A percentile compares a stretch with the other conserved stretches of the same genome.
Evolutionary conservation across 2,329 filamentous ascomycete genomes (phyloP).

Genomic region (Cytospora piceicola): DNA sequence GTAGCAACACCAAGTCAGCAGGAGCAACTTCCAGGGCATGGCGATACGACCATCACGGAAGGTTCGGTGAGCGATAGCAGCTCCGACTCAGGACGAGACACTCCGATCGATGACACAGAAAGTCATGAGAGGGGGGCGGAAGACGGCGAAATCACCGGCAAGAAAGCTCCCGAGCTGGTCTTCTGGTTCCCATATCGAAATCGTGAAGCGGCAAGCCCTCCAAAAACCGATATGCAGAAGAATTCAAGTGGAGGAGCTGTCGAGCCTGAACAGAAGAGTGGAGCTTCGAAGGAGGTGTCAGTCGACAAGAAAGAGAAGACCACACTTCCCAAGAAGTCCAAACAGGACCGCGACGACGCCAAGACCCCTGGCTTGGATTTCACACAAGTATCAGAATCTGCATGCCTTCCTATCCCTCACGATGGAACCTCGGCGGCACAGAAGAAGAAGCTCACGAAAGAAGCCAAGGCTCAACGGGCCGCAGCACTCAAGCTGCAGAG

Average conservation of each 20-base stretch:
- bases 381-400: slow-evolving; percentile 14
- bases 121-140: not conserved
- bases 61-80: not conserved
- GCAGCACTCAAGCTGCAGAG: slow-evolving; percentile 13
- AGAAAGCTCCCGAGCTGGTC: not conserved
- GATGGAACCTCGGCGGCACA: not conserved
- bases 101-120: not conserved
- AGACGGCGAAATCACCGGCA: not conserved
- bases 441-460: slow-evolving; percentile 19
- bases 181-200: not conserved
- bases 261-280: not conserved
- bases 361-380: not conserved
- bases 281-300: not conserved
- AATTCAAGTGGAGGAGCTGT: not conserved
- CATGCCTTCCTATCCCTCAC: not conserved
- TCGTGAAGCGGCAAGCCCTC: not conserved
- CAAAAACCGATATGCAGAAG: not conserved
- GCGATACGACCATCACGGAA: not conserved
- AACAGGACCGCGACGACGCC: not conserved
- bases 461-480: slow-evolving; percentile 9
- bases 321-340: not conserved
- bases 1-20: not conserved
- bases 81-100: not conserved
- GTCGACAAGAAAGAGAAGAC: not conserved
- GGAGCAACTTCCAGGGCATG: not conserved